Percentiles rank a stretch among this genome's conserved stretches.
These are phyloP conservation scores for Lagerstroemia speciosa DNA, from an alignment of 345 rosid species.

Conservation along the genomic window DNA sequence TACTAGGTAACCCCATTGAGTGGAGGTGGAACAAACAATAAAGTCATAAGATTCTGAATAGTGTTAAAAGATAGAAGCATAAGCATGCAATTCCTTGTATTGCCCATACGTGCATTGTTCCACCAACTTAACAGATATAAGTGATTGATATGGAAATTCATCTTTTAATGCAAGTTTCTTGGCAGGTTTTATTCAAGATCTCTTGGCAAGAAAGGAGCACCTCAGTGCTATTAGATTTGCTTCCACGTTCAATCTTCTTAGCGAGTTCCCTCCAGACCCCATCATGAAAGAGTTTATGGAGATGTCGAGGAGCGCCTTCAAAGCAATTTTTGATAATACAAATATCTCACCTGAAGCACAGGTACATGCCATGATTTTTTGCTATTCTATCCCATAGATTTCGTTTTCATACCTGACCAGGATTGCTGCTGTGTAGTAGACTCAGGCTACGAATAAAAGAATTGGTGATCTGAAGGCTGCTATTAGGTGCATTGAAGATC, in stretches of 20 bases:
- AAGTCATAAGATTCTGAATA: no score
- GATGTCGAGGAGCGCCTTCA: conserved; percentile 13
- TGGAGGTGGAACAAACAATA: neutral
- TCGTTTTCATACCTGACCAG: neutral
- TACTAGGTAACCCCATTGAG: neutral
- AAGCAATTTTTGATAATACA: conserved; percentile 1
- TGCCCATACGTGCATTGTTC: neutral
- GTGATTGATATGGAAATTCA: neutral
- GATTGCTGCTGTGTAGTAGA: conserved; percentile 1
- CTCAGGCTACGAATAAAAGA: conserved; percentile 11
- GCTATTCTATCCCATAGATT: neutral
- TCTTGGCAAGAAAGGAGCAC: conserved; percentile 18
- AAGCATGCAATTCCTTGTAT: no score
- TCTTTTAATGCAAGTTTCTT: neutral
- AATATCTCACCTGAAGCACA: conserved; percentile 7
- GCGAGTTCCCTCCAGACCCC: conserved; percentile 23
- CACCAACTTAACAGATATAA: neutral
- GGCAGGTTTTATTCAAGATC: conserved; percentile 18
- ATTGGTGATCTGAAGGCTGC: conserved; percentile 12
- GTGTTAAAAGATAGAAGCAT: no score
- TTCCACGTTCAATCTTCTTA: conserved; percentile 20
- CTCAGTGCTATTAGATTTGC: conserved; percentile 29
- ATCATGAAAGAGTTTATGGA: conserved; percentile 26
- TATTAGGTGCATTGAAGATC: conserved; percentile 15
- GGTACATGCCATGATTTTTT: conserved; percentile 4